Evolutionary conservation across 2,329 filamentous ascomycete genomes (phyloP), one percentile per base, ranked within the genome.

Genomic region (Aspergillus sp.): DNA sequence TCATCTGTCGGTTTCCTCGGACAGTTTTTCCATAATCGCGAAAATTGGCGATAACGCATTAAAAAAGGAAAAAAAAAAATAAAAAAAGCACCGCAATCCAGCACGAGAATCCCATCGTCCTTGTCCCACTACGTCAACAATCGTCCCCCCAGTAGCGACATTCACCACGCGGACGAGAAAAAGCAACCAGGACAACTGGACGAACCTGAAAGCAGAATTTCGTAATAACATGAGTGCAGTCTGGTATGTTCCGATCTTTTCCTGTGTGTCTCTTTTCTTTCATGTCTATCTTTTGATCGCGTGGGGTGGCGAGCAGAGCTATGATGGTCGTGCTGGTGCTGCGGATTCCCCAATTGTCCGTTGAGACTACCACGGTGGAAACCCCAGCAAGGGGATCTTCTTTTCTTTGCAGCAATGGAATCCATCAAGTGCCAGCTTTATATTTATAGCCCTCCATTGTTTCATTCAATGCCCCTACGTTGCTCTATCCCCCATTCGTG

Each of bases 181-280:
- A 15, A 35, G 33, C 33, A 39, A 39, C 37, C 25, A 30, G 25
- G 25, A 30, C 25, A 30, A 30, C 10, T 12, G 25, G 22, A 10
- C 17, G 37, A 12, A 20, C 13, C 15, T 19, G 37, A 42, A 13
- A 20, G 32, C 44, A 50, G 50, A 19, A 45, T 23, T 43, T 46
- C 23, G 43, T 46, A 43, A 23, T 53, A 58, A 48, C 45, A 58
- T 60, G 56, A 57, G 56, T 46, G 49, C 49, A 47, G 47, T 47
- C 37, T 58, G 56, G 57, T 60, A 60, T 44, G 57, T 58, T n/a
- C 3, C 13, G 12, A 25, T 35, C 23, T 44, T 38, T 46, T 45
- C 30, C 45, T 44, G 17, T 27, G 32, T 43, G 17, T 32, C 23
- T 41, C 20, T 23, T 23, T 41, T 41, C 20, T 22, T 41, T 41